Base-by-base conservation (phyloP, 768 basidiomycete species). In the Suillus discolor region DNA sequence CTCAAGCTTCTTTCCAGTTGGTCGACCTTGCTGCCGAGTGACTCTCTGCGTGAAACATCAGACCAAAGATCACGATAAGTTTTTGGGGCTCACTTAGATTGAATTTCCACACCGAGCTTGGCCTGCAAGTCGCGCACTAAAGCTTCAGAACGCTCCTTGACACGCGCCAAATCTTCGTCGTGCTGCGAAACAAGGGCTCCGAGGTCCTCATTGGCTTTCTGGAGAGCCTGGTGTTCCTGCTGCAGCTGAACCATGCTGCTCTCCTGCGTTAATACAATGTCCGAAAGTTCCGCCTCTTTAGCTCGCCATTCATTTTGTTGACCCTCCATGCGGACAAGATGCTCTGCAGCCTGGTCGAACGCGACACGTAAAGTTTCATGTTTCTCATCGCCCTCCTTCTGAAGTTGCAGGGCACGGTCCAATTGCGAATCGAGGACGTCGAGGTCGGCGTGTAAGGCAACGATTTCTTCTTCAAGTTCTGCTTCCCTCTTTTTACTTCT, bases 391-490 rank as follows among this genome's bases (percentile, higher is more conserved):
- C 84, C 87, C 69, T 92, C 88, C 75, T 90, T 92, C 76, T 94
- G 91, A 51, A 90, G 81, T 45, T 85, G 83, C 72, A 95, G 82
- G 0, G 92, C 90, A 9, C 91, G 85, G 64, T 93, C 93, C 11
- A 97, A 84, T 71, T 98, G 94, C 4, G 89, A 90, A 70, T 96
- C 94, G 15, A 97, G 81, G 3, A 87, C 83, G 64, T 96, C 93
- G 54, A 97, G 82, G 71, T 98, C 96, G 4, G 83, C 81, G 70
- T 97, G 94, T 25, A 97, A 77, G 1, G 89, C 87, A 2, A 81
- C 79, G 16, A 96, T 84, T 71, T 96, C 95, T 62, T 97, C 95
- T 74, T 94, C 90, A 3, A 98, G 82, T 66, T 94, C 89, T 38
- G 83, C 83, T 75, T 97, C 94, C n/a, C 89, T 87, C 68, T 87